Evolutionary conservation across 2,329 filamentous ascomycete species (phyloP).

Genomic region (Pseudocercospora fijiensis): DNA sequence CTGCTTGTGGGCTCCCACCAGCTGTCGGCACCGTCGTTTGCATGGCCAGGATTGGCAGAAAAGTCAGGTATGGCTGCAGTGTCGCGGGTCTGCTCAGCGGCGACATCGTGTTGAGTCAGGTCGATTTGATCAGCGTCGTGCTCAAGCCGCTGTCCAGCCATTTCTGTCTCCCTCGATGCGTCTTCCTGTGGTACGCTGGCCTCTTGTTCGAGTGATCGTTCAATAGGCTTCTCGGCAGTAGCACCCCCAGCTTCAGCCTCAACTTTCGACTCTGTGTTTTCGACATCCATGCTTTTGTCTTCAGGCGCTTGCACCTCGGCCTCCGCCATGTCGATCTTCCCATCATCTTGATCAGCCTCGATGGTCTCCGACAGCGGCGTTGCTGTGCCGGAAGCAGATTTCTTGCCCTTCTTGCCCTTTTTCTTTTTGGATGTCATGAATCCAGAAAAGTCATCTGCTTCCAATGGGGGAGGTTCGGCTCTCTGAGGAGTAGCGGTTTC

Average conservation of each 20-base stretch:
- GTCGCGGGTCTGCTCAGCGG: not conserved
- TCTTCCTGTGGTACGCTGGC: not conserved
- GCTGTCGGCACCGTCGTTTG: not conserved
- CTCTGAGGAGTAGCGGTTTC: not conserved
- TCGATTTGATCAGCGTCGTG: not conserved
- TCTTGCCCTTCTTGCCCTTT: slow-evolving; percentile 36
- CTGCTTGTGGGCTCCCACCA: not conserved
- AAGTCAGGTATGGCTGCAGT: not conserved
- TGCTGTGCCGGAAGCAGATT: slow-evolving; percentile 8
- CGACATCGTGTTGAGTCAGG: not conserved
- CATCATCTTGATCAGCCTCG: slow-evolving; percentile 14
- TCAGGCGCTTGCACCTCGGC: not conserved
- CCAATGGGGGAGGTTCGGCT: not conserved
- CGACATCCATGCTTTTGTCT: no score
- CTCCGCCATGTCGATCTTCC: not conserved
- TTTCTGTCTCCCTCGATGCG: not conserved
- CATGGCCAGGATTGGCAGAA: not conserved
- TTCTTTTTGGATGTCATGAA: slow-evolving; percentile 17
- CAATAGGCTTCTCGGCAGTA: not conserved
- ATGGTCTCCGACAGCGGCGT: slow-evolving; percentile 22
- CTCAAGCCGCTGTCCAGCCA: not conserved
- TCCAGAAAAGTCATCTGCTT: slow-evolving; percentile 10
- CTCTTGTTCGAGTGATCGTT: not conserved
- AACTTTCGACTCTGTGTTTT: not conserved
- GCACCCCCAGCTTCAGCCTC: not conserved